Percentiles rank a stretch among this genome's conserved stretches.
These are phyloP conservation scores for apple (Malus domestica) DNA, from an alignment of 306 rosid genomes.

Conservation along the genomic window ASM211411v1 NC_041803.1:17462001-17462500, in stretches of 20 bases:
- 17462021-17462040: neutral
- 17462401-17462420: neutral
- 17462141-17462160: neutral
- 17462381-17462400: too few relatives aligned
- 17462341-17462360: accelerated
- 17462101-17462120: neutral
- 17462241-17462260: neutral
- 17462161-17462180: neutral
- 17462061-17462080: neutral
- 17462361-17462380: too few relatives aligned
- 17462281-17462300: too few relatives aligned
- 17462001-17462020: neutral
- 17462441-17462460: neutral
- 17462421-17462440: neutral
- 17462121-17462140: neutral
- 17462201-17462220: neutral
- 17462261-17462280: too few relatives aligned
- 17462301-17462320: too few relatives aligned
- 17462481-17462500: neutral
- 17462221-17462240: neutral
- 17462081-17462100: neutral
- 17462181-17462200: neutral
- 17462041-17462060: neutral
- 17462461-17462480: neutral
- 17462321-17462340: too few relatives aligned